Evolutionary conservation across 2,329 filamentous ascomycete genomes (phyloP).

Genomic region (Myrmaecium sp.): DNA sequence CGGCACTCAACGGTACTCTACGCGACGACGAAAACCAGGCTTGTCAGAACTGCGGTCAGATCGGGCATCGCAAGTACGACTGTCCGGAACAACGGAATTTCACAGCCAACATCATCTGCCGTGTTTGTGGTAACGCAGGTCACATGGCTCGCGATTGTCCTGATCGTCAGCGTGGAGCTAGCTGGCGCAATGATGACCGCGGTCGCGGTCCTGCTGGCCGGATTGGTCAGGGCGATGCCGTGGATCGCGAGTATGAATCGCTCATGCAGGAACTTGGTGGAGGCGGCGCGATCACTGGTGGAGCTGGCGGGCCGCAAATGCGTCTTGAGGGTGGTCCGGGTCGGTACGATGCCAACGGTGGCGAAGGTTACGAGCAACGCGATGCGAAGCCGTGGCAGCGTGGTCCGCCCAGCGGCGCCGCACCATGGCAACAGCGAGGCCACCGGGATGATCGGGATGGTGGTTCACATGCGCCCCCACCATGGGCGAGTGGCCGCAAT

Average conservation of each 20-base stretch:
- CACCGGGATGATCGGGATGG: constrained; percentile 23
- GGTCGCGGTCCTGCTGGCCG: constrained; percentile 38
- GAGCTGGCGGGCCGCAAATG: constrained; percentile 42
- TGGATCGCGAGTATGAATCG: constrained; percentile 92
- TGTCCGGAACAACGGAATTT: constrained; percentile 96
- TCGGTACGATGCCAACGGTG: constrained; percentile 37
- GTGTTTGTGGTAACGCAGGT: constrained; percentile 91
- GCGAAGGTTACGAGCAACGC: constrained; percentile 23
- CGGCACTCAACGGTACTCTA: constrained; percentile 93
- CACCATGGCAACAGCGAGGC: constrained; percentile 50
- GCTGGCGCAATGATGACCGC: constrained; percentile 68
- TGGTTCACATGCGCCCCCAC: constrained; percentile 30
- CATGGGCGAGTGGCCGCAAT: constrained; percentile 17
- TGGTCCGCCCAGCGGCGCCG: constrained; percentile 65
- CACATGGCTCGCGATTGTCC: constrained; percentile 98
- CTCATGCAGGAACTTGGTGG: constrained; percentile 95
- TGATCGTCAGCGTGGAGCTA: constrained; percentile 75
- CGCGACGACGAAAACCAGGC: constrained; percentile 99
- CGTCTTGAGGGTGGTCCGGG: constrained; percentile 77
- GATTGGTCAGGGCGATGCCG: constrained; percentile 63
- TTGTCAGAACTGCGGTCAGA: constrained; percentile 97
- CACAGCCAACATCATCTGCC: constrained; percentile 98
- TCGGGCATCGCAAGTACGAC: constrained; percentile 96
- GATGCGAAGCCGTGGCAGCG: constrained; percentile 77
- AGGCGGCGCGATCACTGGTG: constrained; percentile 43